A percentile compares a stretch with the other conserved stretches of the same genome.
These are phyloP conservation scores for Blepharisma japonicum DNA, from an alignment of 73 alveolate genomes.

Conservation along the genomic window DNA sequence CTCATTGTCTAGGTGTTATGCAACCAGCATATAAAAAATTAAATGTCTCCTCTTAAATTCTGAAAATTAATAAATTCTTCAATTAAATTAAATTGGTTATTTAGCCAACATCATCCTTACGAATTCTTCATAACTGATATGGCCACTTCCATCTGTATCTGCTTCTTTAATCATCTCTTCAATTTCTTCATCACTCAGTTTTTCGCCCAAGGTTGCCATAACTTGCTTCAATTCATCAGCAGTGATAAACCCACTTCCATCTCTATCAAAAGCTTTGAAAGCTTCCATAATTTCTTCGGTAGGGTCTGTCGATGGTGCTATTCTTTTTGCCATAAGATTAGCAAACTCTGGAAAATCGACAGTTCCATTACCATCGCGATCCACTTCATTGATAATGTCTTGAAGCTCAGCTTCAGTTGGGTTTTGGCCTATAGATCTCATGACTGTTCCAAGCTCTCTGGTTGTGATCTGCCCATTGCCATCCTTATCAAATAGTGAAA, in stretches of 20 bases:
- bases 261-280: conserved; percentile 80
- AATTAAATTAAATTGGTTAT: conserved; percentile 27
- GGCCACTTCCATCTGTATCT: conserved; percentile 50
- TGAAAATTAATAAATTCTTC: background rate
- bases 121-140: conserved; percentile 58
- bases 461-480: conserved; percentile 91
- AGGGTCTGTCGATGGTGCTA: conserved; percentile 42
- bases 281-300: conserved; percentile 90
- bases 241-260: conserved; percentile 52
- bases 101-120: conserved; percentile 67
- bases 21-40: background rate
- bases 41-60: background rate
- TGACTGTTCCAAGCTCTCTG: conserved; percentile 74
- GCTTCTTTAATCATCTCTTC: conserved; percentile 62
- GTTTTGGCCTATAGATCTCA: conserved; percentile 86
- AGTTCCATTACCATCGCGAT: conserved; percentile 80
- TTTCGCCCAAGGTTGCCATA: conserved; percentile 60
- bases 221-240: conserved; percentile 51
- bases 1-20: too few species aligned
- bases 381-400: conserved; percentile 84
- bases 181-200: conserved; percentile 59
- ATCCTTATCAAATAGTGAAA: conserved; percentile 91
- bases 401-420: conserved; percentile 88
- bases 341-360: conserved; percentile 66
- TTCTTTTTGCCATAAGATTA: background rate